Evolutionary conservation across 306 rosid genomes (phyloP), one percentile per base, ranked within the genome.

Genomic region (Trifolium pratense): DNA sequence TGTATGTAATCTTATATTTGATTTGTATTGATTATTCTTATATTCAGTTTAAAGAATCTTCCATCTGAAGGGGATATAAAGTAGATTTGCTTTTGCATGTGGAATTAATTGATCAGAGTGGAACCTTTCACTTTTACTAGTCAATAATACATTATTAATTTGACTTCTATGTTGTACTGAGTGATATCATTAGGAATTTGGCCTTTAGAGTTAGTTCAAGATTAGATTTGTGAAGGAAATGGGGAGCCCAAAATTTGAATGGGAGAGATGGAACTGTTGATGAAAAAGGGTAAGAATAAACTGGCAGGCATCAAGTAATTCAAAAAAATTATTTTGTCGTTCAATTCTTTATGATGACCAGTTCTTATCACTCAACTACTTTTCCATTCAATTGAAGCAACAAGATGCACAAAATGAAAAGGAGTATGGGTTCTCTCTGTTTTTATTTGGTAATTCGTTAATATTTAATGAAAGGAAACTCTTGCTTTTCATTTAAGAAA

Each of bases 1-100:
- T 74, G 57, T 63, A 57, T 76, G 78, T 61, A 61, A 46, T 51
- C 52, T 53, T 60, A 20, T 18, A 73, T 73, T 21, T 65, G 53
- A 31, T 12, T 78, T 48, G 45, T 73, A 61, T 68, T 56, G 37
- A 43, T 66, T 65, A 43, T 57, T 73, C 48, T 25, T 66, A 20
- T 59, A 51, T 7, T 43, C 56, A 71, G 40, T 77, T 45, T 45
- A 13, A 64, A 26, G 46, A 61, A 60, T 29, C 9, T 31, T 42
- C 20, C 62, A 58, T 75, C 40, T 18, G 56, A 77, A 59, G 68
- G 57, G 21, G 48, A 69, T 45, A 42, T 13, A 66, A 31, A 32
- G 57, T 77, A 51, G 21, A 56, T 57, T 74, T 74, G 59, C 20
- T 68, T 17, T 74, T 17, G 49, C 46, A 21, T 56, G 40, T 36